These are phyloP conservation scores for Suillus luteus DNA, from an alignment of 768 basidiomycete genomes.

Conservation along the genomic window DNA sequence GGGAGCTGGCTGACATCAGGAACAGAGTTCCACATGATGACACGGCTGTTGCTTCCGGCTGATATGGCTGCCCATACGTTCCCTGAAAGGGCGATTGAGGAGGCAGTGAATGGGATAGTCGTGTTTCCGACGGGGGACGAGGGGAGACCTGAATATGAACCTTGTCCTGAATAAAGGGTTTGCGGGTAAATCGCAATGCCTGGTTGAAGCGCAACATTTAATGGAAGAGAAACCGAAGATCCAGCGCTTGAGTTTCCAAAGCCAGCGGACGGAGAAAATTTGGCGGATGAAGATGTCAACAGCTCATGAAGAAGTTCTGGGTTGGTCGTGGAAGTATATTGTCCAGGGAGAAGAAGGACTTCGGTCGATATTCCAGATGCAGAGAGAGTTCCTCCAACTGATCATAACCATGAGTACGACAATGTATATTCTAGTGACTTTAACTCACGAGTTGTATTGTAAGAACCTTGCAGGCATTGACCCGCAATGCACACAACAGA, in stretches of 20 bases:
- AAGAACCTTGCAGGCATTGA: conserved; percentile 81
- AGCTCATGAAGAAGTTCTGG: conserved; percentile 71
- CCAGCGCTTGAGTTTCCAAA: conserved; percentile 57
- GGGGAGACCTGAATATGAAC: conserved; percentile 60
- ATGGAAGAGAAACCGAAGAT: conserved; percentile 56
- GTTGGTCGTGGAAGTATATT: conserved; percentile 70
- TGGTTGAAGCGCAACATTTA: conserved; percentile 64
- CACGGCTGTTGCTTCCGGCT: conserved; percentile 53
- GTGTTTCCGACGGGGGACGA: conserved; percentile 47
- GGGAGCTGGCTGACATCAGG: conserved; percentile 76
- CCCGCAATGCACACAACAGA: conserved; percentile 83
- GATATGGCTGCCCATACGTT: conserved; percentile 70
- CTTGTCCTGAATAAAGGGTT: conserved; percentile 64
- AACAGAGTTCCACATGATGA: conserved; percentile 79
- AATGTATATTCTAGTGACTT: conserved; percentile 1
- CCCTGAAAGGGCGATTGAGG: conserved; percentile 67
- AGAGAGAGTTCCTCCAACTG: conserved; percentile 73
- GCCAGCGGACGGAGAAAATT: conserved; percentile 59
- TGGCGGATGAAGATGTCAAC: conserved; percentile 64
- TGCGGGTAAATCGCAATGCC: conserved; percentile 69
- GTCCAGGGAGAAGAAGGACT: conserved; percentile 72
- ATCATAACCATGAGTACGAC: conserved; percentile 16
- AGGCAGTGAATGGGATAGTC: conserved; percentile 52
- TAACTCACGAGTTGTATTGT: conserved; percentile 69
- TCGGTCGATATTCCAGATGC: conserved; percentile 52